These are phyloP conservation scores for Candida quercuum DNA, from an alignment of 805 yeast genomes.

Conservation along the genomic window DNA sequence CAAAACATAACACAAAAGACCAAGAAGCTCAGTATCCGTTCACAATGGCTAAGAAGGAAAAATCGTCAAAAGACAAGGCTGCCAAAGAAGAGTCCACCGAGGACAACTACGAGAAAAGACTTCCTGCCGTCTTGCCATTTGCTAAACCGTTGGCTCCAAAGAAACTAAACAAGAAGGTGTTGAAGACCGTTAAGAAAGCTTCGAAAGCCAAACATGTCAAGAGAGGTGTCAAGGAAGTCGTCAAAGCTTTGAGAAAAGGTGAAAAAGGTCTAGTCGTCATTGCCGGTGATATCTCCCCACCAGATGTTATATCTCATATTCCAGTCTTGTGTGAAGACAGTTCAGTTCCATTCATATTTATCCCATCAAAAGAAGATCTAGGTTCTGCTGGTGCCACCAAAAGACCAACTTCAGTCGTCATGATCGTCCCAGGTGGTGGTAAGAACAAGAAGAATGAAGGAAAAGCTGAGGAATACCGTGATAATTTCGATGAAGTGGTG, in stretches of 20 bases:
- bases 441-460: constrained; percentile 66
- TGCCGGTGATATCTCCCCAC: constrained; percentile 98
- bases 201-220: constrained; percentile 97
- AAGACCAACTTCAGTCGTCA: constrained; percentile 97
- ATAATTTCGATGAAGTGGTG: constrained; percentile 86
- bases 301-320: constrained; percentile 93
- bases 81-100: constrained; percentile 30
- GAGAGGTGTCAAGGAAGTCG: constrained; percentile 98
- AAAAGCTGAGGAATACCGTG: constrained; percentile 84
- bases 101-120: constrained; percentile 88
- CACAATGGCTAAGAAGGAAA: constrained; percentile 42
- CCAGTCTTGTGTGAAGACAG: constrained; percentile 97
- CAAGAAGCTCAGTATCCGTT: not conserved
- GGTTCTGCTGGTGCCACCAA: constrained; percentile 99
- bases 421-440: constrained; percentile 95
- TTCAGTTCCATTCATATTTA: constrained; percentile 84
- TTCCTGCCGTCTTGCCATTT: constrained; percentile 87
- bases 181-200: constrained; percentile 95
- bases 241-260: constrained; percentile 95
- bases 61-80: constrained; percentile 36
- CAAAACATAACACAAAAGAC: not conserved
- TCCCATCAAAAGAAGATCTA: constrained; percentile 96
- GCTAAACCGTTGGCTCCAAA: constrained; percentile 95
- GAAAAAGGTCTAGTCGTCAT: constrained; percentile 94
- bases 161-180: constrained; percentile 89